Evolutionary conservation across 345 rosid species (phyloP), one percentile per base, ranked within the genome.

Genomic region (Turritis glabra): DNA sequence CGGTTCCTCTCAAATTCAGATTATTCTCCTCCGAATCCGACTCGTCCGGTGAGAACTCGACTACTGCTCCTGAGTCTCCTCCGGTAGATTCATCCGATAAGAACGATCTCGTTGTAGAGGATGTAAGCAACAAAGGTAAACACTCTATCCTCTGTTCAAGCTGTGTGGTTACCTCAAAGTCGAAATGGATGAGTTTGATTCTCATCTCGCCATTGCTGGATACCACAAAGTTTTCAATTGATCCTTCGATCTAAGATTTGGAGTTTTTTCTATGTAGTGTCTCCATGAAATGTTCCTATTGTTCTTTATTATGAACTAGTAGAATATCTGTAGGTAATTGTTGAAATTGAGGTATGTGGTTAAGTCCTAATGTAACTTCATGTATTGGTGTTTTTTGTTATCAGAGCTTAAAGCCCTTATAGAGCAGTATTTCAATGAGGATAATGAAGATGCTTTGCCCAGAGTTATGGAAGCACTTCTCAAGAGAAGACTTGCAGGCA

Each of bases 361-460:
- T 40, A 8, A 48, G 30, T 23, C 43, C 14, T 57, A 58, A 29
- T 69, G 50, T 30, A 43, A 38, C 23, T 43, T 15, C 6, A 48
- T 41, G 5, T 33, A 6, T 63, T 54, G 56, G 62, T 71, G 26
- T 71, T 46, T 46, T 73, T 76, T 72, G 67, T 52, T 80, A 27
- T 47, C 75, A 91, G 97, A 94, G 82, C 82, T 94, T 44, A 91
- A 86, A 73, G 54, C 54, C 33, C 81, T 73, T 65, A 77, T 94
- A 52, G 85, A 88, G 38, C 86, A 88, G 81, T 94, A 91, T 79
- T 88, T 90, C 77, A 77, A 84, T 5, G 74, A 67, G 60, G 97
- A 96, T 1, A 85, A 90, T 23, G 97, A 91, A 66, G 92, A 88
- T 58, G 89, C 84, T 43, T 85, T 94, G 1, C 93, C 93, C 8